A percentile compares a stretch with the other conserved stretches of the same genome.
phyloP scores from a whole-genome alignment of 2,329 filamentous ascomycete species.

The Colletotrichum camelliae region DNA sequence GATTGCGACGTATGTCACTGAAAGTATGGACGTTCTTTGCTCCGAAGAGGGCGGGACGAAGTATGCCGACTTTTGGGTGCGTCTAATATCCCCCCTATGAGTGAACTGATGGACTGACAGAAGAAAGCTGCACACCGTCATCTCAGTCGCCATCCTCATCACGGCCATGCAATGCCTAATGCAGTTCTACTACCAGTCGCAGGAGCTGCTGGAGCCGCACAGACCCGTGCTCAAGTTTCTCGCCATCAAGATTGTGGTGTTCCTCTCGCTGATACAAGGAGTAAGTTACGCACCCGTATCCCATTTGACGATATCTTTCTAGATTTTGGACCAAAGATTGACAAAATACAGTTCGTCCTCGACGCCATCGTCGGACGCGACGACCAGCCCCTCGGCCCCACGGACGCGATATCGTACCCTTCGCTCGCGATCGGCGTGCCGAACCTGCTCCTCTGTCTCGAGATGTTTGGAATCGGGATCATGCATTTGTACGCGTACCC shows the following conservation, averaged over 20 bases:
- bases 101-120: neutral
- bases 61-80: neutral
- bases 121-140: neutral
- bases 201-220: neutral
- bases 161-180: neutral
- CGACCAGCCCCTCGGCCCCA: neutral
- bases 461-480: neutral
- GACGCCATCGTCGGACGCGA: neutral
- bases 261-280: neutral
- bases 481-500: neutral
- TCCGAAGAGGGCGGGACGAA: neutral
- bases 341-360: neutral
- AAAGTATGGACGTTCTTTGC: neutral
- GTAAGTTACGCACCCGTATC: neutral
- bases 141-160: neutral
- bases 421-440: neutral
- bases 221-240: neutral
- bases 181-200: neutral
- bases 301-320: neutral
- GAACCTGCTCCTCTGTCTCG: neutral
- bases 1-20: neutral
- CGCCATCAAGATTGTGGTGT: neutral
- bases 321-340: too few relatives aligned
- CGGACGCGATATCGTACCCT: neutral
- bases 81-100: neutral